Conservation (phyloP, 805 yeast genomes). For the Ogataea nonfermentans region DNA sequence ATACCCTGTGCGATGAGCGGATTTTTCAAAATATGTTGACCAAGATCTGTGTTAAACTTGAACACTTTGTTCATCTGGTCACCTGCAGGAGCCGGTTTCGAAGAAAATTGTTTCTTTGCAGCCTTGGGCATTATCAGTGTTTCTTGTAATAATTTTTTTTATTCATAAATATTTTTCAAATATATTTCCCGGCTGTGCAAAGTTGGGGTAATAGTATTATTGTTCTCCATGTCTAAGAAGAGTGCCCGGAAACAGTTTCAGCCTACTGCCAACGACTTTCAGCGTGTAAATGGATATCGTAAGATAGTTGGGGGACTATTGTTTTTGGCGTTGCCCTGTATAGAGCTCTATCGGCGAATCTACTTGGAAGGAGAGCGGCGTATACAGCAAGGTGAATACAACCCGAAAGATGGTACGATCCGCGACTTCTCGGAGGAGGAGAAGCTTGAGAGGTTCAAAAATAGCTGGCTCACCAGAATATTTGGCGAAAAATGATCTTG, state of each 20-base stretch:
- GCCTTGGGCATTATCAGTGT: slow-evolving; percentile 53
- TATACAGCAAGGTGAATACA: slow-evolving; percentile 44
- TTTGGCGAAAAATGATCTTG: slow-evolving; percentile 42
- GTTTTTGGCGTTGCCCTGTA: slow-evolving; percentile 29
- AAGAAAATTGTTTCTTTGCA: slow-evolving; percentile 58
- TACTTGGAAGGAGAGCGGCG: slow-evolving; percentile 42
- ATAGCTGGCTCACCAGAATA: slow-evolving; percentile 39
- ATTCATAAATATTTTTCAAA: slow-evolving; percentile 46
- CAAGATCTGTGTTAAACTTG: slow-evolving; percentile 94
- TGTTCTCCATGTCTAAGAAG: neutral
- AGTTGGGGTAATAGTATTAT: slow-evolving; percentile 7
- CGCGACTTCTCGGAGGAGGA: slow-evolving; percentile 45
- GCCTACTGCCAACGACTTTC: slow-evolving; percentile 22
- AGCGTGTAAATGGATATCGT: slow-evolving; percentile 26
- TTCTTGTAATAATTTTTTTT: slow-evolving; percentile 33
- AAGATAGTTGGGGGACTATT: slow-evolving; percentile 34
- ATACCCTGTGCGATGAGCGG: slow-evolving; percentile 97
- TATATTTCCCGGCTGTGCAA: slow-evolving; percentile 15
- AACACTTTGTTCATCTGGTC: slow-evolving; percentile 79
- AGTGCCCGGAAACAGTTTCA: neutral
- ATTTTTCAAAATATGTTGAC: slow-evolving; percentile 95
- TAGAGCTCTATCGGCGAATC: slow-evolving; percentile 33
- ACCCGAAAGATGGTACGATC: slow-evolving; percentile 43
- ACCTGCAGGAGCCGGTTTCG: slow-evolving; percentile 53
- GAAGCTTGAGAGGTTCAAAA: slow-evolving; percentile 34